phyloP scores from a whole-genome alignment of 2,329 filamentous ascomycete genomes.

The Monilinia vaccinii-corymbosi region DNA sequence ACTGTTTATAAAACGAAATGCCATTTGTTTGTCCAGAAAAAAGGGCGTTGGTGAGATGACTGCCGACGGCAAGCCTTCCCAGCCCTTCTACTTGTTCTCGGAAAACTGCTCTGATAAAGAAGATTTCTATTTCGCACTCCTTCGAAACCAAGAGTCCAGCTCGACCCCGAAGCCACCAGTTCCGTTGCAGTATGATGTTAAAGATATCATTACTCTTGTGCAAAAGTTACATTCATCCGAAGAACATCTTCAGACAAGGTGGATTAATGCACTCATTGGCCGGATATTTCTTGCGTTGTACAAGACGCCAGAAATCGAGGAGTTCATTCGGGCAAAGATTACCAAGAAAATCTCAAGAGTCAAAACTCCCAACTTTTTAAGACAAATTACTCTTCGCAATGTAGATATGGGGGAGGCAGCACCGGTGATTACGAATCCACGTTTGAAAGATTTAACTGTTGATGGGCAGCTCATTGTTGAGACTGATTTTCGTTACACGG shows the following conservation, averaged over 20 bases:
- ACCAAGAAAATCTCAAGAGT: constrained; percentile 94
- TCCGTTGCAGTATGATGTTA: constrained; percentile 69
- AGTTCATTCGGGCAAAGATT: constrained; percentile 73
- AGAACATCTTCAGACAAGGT: constrained; percentile 81
- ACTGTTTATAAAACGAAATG: constrained; percentile 90
- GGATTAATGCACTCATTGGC: constrained; percentile 87
- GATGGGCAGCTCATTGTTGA: constrained; percentile 86
- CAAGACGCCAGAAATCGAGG: constrained; percentile 72
- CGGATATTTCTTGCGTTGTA: constrained; percentile 82
- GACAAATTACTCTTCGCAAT: constrained; percentile 69
- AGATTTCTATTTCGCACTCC: constrained; percentile 91
- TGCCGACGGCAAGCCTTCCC: constrained; percentile 51
- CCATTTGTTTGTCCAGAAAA: constrained; percentile 69
- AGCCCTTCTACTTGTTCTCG: constrained; percentile 88
- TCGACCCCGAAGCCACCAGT: constrained; percentile 52
- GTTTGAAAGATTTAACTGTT: constrained; percentile 79
- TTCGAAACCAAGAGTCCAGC: constrained; percentile 72
- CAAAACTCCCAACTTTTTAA: constrained; percentile 84
- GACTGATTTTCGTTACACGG: constrained; percentile 79
- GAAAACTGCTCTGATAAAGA: constrained; percentile 96
- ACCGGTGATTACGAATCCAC: constrained; percentile 81
- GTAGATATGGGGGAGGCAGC: constrained; percentile 82
- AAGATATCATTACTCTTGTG: constrained; percentile 81
- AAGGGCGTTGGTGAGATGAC: constrained; percentile 43
- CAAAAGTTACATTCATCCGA: constrained; percentile 86